These are phyloP conservation scores for Nevesoporus exiguus DNA, from an alignment of 768 basidiomycete species.

Conservation along the genomic window DNA sequence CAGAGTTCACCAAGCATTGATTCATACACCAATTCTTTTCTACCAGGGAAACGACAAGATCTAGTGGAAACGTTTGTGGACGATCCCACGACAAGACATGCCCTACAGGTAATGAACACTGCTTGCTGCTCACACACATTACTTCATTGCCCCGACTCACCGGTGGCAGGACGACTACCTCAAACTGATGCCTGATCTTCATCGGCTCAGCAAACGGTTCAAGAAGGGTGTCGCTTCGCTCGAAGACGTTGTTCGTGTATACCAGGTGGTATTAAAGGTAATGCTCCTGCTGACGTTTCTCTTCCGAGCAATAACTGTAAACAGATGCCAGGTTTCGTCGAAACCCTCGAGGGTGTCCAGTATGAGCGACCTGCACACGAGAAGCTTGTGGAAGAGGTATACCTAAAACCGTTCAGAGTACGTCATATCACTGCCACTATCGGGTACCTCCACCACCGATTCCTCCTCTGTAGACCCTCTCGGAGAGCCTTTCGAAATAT, in stretches of 20 bases:
- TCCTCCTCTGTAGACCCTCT: constrained; percentile 49
- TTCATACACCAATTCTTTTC: neutral
- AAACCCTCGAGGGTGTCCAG: constrained; percentile 51
- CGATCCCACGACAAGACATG: constrained; percentile 65
- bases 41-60: constrained; percentile 78
- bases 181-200: constrained; percentile 91
- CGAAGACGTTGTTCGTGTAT: constrained; percentile 94
- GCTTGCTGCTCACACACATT: too few relatives aligned
- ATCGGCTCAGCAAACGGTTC: constrained; percentile 88
- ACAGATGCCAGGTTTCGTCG: constrained; percentile 75
- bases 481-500: constrained; percentile 67
- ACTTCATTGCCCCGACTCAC: neutral
- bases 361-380: constrained; percentile 45
- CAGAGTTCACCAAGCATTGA: neutral
- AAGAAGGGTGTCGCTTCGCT: constrained; percentile 78
- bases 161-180: constrained; percentile 73
- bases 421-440: constrained; percentile 7
- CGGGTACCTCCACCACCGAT: neutral
- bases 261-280: constrained; percentile 89
- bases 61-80: constrained; percentile 86
- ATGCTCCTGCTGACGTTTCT: neutral
- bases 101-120: constrained; percentile 59
- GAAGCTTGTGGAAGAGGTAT: constrained; percentile 63
- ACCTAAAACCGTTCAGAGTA: constrained; percentile 61
- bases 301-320: neutral